phyloP scores from a whole-genome alignment of 768 basidiomycete species.

The Neoboletus magnificus region DNA sequence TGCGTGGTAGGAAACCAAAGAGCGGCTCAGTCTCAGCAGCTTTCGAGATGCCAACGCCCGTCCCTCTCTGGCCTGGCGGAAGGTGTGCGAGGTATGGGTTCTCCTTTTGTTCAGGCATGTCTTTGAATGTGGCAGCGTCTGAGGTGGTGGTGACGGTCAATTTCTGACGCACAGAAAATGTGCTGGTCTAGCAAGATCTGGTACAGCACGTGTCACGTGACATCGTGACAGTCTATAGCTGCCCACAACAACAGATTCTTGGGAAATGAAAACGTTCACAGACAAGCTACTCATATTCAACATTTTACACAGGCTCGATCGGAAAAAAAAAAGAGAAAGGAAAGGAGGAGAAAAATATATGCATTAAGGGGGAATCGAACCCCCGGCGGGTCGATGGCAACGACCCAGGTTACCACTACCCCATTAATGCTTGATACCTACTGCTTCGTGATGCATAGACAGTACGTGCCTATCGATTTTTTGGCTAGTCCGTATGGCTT shows the following conservation, averaged over 20 bases:
- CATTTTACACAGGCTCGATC: not conserved
- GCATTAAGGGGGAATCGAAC: slow-evolving; percentile 62
- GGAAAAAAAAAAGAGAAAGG: not conserved
- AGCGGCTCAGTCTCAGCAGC: slow-evolving; percentile 52
- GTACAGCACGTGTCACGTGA: not conserved
- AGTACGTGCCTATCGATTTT: not conserved
- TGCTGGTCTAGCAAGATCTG: slow-evolving; percentile 12
- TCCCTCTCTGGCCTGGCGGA: slow-evolving; percentile 31
- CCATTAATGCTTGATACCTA: slow-evolving; percentile 38
- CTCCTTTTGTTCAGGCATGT: slow-evolving; percentile 27
- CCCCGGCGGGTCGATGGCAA: slow-evolving; percentile 82
- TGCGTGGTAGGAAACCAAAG: slow-evolving; percentile 70
- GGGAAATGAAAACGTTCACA: not conserved
- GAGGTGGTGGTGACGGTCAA: not conserved
- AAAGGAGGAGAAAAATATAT: not conserved
- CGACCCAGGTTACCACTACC: slow-evolving; percentile 67
- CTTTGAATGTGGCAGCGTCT: not conserved
- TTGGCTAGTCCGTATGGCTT: no score
- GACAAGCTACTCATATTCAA: not conserved
- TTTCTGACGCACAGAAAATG: slow-evolving; percentile 2
- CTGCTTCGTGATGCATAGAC: fast-evolving
- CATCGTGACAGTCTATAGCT: not conserved
- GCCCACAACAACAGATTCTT: no score
- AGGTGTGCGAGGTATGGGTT: slow-evolving; percentile 58
- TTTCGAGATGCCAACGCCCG: slow-evolving; percentile 3